Percentiles rank a stretch among this genome's conserved stretches.
Conservation (phyloP, 2,329 filamentous ascomycete species). For the Venturiaceae sp. region DNA sequence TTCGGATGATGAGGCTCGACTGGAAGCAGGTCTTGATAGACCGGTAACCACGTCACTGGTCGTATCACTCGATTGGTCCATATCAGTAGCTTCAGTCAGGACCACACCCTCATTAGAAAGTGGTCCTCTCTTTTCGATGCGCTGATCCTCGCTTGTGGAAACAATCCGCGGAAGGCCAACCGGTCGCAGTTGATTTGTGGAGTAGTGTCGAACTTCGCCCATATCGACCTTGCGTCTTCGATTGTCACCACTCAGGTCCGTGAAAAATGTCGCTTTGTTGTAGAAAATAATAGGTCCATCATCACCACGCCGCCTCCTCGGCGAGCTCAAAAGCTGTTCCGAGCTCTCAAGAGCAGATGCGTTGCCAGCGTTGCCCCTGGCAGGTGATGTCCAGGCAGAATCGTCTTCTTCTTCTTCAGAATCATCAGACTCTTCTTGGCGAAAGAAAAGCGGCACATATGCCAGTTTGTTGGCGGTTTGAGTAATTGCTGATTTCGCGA, state of each 20-base stretch:
- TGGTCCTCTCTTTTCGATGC: neutral
- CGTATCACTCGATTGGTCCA: conserved; percentile 1
- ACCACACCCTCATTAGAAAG: neutral
- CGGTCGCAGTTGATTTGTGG: neutral
- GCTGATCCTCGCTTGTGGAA: neutral
- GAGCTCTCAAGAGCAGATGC: conserved; percentile 16
- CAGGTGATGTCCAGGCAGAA: conserved; percentile 17
- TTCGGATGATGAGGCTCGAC: conserved; percentile 3
- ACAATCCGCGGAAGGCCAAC: neutral
- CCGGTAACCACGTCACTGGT: neutral
- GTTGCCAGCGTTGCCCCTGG: neutral
- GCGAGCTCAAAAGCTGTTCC: conserved; percentile 32
- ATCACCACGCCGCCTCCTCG: conserved; percentile 41
- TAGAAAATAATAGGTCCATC: conserved; percentile 80
- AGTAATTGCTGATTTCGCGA: neutral
- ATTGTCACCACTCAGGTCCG: conserved; percentile 62
- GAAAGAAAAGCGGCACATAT: conserved; percentile 39
- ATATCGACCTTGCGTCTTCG: neutral
- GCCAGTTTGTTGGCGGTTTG: conserved; percentile 20
- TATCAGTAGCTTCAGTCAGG: neutral
- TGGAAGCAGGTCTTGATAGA: conserved; percentile 4
- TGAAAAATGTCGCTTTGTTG: conserved; percentile 69
- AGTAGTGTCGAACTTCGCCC: neutral
- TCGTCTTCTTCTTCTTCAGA: conserved; percentile 24
- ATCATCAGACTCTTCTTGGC: conserved; percentile 31